A percentile compares a stretch with the other conserved stretches of the same genome.
phyloP scores from a whole-genome alignment of 306 rosid species.

The Fagus sylvatica region DNA sequence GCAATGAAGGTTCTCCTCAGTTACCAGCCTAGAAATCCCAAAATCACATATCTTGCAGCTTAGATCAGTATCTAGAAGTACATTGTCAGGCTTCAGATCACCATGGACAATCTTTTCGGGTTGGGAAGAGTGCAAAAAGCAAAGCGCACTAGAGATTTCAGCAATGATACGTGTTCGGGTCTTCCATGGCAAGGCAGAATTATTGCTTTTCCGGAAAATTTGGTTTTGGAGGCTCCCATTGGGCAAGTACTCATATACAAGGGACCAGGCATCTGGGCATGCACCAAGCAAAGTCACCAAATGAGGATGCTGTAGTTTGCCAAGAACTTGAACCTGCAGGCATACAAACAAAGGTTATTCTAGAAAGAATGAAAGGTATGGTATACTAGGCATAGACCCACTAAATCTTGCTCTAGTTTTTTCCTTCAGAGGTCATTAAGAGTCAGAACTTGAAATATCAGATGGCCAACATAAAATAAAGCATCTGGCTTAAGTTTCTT shows the following conservation, averaged over 20 bases:
- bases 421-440: not conserved
- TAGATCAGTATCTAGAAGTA: conserved; percentile 65
- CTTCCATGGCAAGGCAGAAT: conserved; percentile 64
- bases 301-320: conserved; percentile 83
- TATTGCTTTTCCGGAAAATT: conserved; percentile 58
- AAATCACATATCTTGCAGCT: conserved; percentile 84
- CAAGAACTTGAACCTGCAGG: conserved; percentile 76
- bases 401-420: not conserved
- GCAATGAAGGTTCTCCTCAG: conserved; percentile 61
- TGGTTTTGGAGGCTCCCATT: conserved; percentile 78
- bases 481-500: not conserved
- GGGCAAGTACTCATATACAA: conserved; percentile 76
- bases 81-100: conserved; percentile 66
- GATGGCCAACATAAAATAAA: not conserved
- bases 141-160: conserved; percentile 82
- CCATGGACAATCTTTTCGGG: conserved; percentile 84
- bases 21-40: conserved; percentile 69
- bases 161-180: conserved; percentile 64
- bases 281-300: conserved; percentile 80
- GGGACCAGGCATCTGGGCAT: conserved; percentile 83
- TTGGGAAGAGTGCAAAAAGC: conserved; percentile 83
- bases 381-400: not conserved
- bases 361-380: conserved; percentile 17
- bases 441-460: conserved; percentile 6
- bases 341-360: conserved; percentile 27